These are phyloP conservation scores for Eutreptiella sp. DNA, from an alignment of 208 protist genomes.

Conservation along the genomic window DNA sequence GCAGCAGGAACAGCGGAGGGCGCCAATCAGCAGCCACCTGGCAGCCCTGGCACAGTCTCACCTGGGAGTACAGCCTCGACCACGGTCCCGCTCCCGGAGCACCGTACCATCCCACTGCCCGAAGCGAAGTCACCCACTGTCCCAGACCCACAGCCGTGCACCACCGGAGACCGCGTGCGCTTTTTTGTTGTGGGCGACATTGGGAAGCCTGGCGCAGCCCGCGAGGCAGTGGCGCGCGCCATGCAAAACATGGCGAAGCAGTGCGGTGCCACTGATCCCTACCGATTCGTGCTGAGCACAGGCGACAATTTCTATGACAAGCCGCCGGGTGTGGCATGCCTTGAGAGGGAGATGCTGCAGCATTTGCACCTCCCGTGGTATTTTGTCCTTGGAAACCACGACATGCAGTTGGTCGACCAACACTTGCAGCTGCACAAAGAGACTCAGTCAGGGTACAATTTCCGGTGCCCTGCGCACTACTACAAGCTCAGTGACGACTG, in stretches of 20 bases:
- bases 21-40: too few relatives aligned
- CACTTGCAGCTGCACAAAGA: neutral
- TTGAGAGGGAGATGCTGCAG: neutral
- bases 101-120: too few relatives aligned
- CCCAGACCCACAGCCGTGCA: too few relatives aligned
- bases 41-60: too few relatives aligned
- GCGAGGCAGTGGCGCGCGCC: neutral
- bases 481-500: neutral
- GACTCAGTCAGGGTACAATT: neutral
- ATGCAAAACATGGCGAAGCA: neutral
- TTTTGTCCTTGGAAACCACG: conserved; percentile 2
- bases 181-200: conserved; percentile 14
- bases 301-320: conserved; percentile 8
- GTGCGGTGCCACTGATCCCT: neutral
- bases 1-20: too few relatives aligned
- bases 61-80: too few relatives aligned
- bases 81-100: too few relatives aligned
- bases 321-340: neutral
- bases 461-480: neutral
- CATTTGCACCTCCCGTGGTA: neutral
- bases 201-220: neutral
- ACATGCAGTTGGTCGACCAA: neutral
- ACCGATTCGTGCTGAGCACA: conserved; percentile 11
- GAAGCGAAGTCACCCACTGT: too few relatives aligned
- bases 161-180: too few relatives aligned